Evolutionary conservation across 2,329 filamentous ascomycete genomes (phyloP).

Genomic region (Colletotrichum sp.): DNA sequence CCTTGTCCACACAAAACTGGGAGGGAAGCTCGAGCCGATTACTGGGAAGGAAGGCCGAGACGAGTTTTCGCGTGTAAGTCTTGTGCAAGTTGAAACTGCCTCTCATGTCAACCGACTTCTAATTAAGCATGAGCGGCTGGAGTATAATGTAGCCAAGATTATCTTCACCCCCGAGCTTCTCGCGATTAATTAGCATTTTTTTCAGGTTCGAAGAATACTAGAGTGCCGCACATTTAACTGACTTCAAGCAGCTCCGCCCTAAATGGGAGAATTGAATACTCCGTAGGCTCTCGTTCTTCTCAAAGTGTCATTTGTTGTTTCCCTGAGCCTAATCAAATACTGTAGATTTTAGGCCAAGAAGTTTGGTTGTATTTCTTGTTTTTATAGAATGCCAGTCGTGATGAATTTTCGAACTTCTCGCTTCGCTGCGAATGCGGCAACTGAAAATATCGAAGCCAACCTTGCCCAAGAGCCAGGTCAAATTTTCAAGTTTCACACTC

Average conservation of each 20-base stretch:
- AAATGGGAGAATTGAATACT: neutral
- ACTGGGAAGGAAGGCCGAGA: conserved; percentile 2
- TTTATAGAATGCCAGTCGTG: neutral
- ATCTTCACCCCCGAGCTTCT: neutral
- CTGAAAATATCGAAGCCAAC: neutral
- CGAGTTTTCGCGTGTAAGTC: neutral
- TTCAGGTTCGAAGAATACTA: neutral
- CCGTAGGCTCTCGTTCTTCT: neutral
- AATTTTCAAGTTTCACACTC: neutral
- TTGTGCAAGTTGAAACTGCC: neutral
- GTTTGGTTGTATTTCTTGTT: neutral
- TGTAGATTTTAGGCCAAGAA: neutral
- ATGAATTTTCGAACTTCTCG: neutral
- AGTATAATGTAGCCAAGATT: neutral
- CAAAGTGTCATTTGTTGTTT: neutral
- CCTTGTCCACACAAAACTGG: neutral
- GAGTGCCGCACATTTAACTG: neutral
- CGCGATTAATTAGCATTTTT: neutral
- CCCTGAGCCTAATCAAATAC: neutral
- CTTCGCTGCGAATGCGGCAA: neutral
- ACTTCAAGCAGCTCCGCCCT: neutral
- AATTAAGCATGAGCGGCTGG: neutral
- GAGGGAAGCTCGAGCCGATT: neutral
- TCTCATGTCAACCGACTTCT: neutral
- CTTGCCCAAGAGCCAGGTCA: neutral